Base-by-base conservation (phyloP, 148 eudicot genomes). In the Chenopodium album region DNA sequence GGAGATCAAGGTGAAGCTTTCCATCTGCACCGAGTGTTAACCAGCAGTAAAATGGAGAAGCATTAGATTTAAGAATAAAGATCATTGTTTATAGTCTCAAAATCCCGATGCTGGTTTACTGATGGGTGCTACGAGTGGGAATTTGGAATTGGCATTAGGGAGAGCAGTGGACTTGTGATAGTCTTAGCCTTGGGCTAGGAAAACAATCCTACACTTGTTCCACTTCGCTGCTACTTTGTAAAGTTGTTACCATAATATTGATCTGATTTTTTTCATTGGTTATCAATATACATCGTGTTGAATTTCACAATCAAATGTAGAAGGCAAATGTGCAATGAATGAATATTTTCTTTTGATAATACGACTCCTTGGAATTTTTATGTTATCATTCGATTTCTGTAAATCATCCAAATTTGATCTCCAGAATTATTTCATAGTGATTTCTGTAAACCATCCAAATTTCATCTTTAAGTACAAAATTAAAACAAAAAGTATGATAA, bases 1-100 rank as follows among this genome's bases (percentile, higher is more conserved):
- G 98, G 97, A 52, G 94, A 86, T 88, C 94, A 94, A 86, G 99
- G 99, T 20, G 99, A 94, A 89, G 92, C 90, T 71, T 96, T 94
- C 82, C 79, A 89, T 84, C 87, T 96, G 80, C 87, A 82, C 34
- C 82, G 86, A 78, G 87, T 89, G 47, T 89, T 96, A 11, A 85
- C 87, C 78, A 82, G 77, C 66, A 82, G 88, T 76, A 91, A 86
- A 83, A 82, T 82, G 81, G 83, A 68, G 50, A 83, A 60, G 46
- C 80, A 76, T 47, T 85, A 78, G 85, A 65, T 26, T 37, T 23
- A 78, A n/a, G 7, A 41, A n/a, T 23, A 28, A 20, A 8, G 50
- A 60, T 52, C 59, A 48, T 60, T 67, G 14, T 19, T 46, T 17
- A 59, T 20, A 74, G 72, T 56, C 31, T 17, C 64, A 34, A 75